These are phyloP conservation scores for Inonotus obliquus DNA, from an alignment of 1,284 basidiomycete species.

Conservation along the genomic window DNA sequence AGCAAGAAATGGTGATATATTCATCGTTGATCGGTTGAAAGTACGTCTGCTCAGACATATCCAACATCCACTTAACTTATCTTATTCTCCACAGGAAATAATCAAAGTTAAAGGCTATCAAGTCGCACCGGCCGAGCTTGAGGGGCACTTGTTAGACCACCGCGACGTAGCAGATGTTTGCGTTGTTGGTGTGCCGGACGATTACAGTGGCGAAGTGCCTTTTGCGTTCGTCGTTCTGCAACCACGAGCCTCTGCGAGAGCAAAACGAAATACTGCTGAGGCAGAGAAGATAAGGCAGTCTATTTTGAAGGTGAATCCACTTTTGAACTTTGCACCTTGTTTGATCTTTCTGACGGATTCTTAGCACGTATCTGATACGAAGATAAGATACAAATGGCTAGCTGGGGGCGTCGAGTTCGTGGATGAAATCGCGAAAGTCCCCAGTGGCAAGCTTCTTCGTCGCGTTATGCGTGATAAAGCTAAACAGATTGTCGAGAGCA, in stretches of 20 bases:
- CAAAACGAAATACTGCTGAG: conserved; percentile 31
- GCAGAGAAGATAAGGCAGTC: conserved; percentile 38
- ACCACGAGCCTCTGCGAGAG: conserved; percentile 37
- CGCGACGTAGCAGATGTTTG: conserved; percentile 66
- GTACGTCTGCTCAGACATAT: conserved; percentile 26
- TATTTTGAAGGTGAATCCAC: conserved; percentile 42
- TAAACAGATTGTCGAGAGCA: conserved; percentile 10
- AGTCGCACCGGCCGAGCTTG: conserved; percentile 56
- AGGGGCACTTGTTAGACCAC: conserved; percentile 71
- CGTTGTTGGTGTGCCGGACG: conserved; percentile 72
- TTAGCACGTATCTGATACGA: conserved; percentile 65
- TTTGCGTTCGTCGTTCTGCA: conserved; percentile 63
- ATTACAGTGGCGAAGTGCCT: conserved; percentile 76
- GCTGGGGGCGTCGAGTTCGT: conserved; percentile 66
- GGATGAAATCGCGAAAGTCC: conserved; percentile 65
- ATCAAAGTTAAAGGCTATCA: conserved; percentile 18
- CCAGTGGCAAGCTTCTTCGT: conserved; percentile 62
- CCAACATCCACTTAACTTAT: not conserved
- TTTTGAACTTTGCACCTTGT: conserved; percentile 2
- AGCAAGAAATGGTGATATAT: conserved; percentile 51
- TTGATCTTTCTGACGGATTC: conserved; percentile 12
- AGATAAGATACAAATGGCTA: conserved; percentile 67
- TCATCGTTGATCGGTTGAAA: conserved; percentile 67
- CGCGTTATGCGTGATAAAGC: conserved; percentile 53
- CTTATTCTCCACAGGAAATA: conserved; percentile 10